Base-by-base conservation (phyloP, 352 stramenopile genomes). In the Pythium phragmiticola region DNA sequence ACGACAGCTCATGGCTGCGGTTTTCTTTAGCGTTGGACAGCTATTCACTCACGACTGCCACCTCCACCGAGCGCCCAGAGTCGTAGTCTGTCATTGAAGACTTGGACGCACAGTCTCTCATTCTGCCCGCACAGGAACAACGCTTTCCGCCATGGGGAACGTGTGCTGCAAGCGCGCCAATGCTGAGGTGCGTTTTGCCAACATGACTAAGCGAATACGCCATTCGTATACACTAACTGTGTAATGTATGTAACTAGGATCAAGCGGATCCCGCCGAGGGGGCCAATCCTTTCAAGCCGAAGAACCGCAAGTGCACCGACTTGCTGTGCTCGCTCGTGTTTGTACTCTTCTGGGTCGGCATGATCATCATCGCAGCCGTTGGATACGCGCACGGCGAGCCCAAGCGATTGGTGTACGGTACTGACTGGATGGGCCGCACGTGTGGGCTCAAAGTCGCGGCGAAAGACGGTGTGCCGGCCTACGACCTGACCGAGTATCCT, bases 241-340 rank as follows among this genome's bases (percentile, higher is more conserved):
- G 17, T 13, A 39, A 6, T 1, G 11, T 7, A 11, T 45, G 26
- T 30, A 12, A 4, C 50, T 23, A 61, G 60, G 45, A 55, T 51
- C 52, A 66, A 45, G 57, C 50, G 30, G 69, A 72, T 57, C 9
- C 49, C 6, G 59, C 46, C 13, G 68, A 70, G n/a, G 76, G 67
- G 23, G 64, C 66, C 6, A 89, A 88, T 57, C 81, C 82, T 45
- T 90, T 92, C 73, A 88, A 88, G 58, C 71, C 73, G 5, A 68
- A 77, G 60, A 87, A 90, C 55, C 82, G 85, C 39, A 89, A 84
- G 52, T 94, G 85, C 74, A 91, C 80, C 3, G 85, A 94, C 56
- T 16, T 90, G 13, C 56, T 94, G 14, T 92, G 60, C 28, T 63
- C 41, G 42, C 45, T 73, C 26, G 47, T 82, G 42, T 79, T 82